phyloP scores from a whole-genome alignment of 169 alveolate genomes.

The Plasmodium chabaudi region DNA sequence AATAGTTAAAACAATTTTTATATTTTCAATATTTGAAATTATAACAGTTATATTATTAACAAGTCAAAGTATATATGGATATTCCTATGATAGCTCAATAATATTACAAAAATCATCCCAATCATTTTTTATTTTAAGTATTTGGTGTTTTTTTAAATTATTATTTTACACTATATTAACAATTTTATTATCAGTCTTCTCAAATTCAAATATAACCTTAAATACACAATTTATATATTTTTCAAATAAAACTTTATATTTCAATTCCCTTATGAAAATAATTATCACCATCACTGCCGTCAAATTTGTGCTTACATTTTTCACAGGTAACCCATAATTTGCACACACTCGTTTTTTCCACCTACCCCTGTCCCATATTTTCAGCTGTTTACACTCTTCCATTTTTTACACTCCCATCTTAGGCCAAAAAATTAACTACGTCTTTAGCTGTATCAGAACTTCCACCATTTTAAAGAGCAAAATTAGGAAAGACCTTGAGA shows the following conservation, averaged over 20 bases:
- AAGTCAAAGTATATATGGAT: conserved; percentile 31
- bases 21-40: conserved; percentile 38
- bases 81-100: conserved; percentile 34
- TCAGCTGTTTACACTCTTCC: not conserved
- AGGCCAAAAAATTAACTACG: conserved; percentile 70
- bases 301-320: conserved; percentile 54
- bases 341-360: not conserved
- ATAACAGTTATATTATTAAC: conserved; percentile 47
- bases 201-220: too few species aligned
- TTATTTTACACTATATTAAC: conserved; percentile 16
- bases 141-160: conserved; percentile 71
- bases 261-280: conserved; percentile 49
- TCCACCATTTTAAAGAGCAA: conserved; percentile 63
- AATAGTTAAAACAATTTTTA: conserved; percentile 24
- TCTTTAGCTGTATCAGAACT: conserved; percentile 61
- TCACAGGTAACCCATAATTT: conserved; percentile 10
- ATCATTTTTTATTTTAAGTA: conserved; percentile 38
- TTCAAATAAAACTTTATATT: conserved; percentile 1
- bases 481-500: conserved; percentile 66
- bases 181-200: conserved; percentile 2
- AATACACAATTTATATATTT: too few species aligned
- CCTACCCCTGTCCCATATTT: not conserved
- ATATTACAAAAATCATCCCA: conserved; percentile 29
- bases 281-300: conserved; percentile 38
- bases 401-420: not conserved